Evolutionary conservation across 73 alveolate genomes (phyloP), one percentile per base, ranked within the genome.

Genomic region (Halteria grandinella): DNA sequence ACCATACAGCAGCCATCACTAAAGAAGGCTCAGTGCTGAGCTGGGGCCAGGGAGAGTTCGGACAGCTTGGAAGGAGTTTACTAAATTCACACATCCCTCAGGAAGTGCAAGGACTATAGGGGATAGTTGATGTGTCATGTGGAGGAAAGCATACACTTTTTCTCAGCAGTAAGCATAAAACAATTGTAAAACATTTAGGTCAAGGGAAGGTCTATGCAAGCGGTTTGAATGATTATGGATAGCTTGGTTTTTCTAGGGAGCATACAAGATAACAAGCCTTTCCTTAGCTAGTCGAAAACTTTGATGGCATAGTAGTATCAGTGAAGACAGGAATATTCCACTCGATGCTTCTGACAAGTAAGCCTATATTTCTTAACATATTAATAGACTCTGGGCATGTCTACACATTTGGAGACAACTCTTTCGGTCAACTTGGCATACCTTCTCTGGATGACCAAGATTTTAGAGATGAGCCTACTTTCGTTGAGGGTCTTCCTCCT

Each of bases 1-100:
- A 81, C 39, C 99, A 94, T 79, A 55, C 97, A 39, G 89, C 90
- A 36, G 95, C 94, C 11, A 58, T 94, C 17, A 79, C 92, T 14
- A 64, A 43, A 21, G 91, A 92, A 34, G 99, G 99, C 11, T 88
- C 75, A 20, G 88, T 90, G 14, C 92, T 79, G 78, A 75, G 94
- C 17, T 94, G 99, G 98, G 99, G 99, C 0, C 59, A 83, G 44
- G 89, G 85, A 23, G 89, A 88, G 23, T 94, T 73, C 43, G 91
- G 91, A 31, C 83, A 82, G 33, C 45, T 87, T 15, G 94, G 94
- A 10, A 29, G 23, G 44, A 60, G 28, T 12, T 12, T 17, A 76
- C 40, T 7, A 55, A 50, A 58, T 47, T 60, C 28, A 43, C 49
- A 24, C 50, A 23, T 36, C n/a, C 29, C 20, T 29, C 28, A 24